Evolutionary conservation across 495 filamentous ascomycete species (phyloP).

Genomic region (Cercophora newfieldiana): DNA sequence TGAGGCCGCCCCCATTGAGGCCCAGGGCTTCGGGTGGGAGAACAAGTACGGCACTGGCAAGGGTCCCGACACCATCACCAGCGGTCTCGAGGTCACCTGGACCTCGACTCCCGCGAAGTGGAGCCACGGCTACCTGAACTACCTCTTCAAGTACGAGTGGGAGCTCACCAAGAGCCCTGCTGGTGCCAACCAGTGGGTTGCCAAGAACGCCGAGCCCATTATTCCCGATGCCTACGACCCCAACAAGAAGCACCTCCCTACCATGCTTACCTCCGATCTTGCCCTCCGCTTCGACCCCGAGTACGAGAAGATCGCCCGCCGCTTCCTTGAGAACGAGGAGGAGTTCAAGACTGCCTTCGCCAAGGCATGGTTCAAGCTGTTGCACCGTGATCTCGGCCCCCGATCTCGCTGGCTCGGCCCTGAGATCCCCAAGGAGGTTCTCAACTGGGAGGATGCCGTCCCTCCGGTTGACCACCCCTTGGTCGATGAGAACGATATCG

Average conservation of each 20-base stretch:
- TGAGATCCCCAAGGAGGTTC: slow-evolving; percentile 62
- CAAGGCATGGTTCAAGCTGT: slow-evolving; percentile 76
- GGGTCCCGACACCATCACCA: slow-evolving; percentile 68
- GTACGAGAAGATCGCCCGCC: slow-evolving; percentile 72
- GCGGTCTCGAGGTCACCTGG: slow-evolving; percentile 73
- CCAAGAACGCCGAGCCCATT: slow-evolving; percentile 62
- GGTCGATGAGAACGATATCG: slow-evolving; percentile 58
- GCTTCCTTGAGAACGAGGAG: slow-evolving; percentile 63
- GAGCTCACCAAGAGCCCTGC: slow-evolving; percentile 70
- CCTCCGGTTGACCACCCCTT: slow-evolving; percentile 55
- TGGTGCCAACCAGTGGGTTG: slow-evolving; percentile 71
- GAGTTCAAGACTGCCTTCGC: slow-evolving; percentile 65
- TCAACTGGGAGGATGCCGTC: slow-evolving; percentile 67
- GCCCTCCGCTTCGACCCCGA: slow-evolving; percentile 66
- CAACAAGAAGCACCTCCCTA: slow-evolving; percentile 64
- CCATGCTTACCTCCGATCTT: slow-evolving; percentile 70
- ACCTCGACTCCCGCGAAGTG: slow-evolving; percentile 68
- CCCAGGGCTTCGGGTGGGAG: slow-evolving; percentile 68
- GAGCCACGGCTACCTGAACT: slow-evolving; percentile 67
- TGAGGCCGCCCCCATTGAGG: slow-evolving; percentile 59
- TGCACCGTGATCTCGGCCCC: slow-evolving; percentile 73
- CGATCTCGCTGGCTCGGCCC: slow-evolving; percentile 66
- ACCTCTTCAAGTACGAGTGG: slow-evolving; percentile 76
- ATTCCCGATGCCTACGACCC: slow-evolving; percentile 69
- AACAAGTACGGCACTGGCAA: slow-evolving; percentile 60